A percentile compares a stretch with the other conserved stretches of the same genome.
These are phyloP conservation scores for Coemansia sp. DNA, from an alignment of 192 early-diverging fungal species.

Conservation along the genomic window DNA sequence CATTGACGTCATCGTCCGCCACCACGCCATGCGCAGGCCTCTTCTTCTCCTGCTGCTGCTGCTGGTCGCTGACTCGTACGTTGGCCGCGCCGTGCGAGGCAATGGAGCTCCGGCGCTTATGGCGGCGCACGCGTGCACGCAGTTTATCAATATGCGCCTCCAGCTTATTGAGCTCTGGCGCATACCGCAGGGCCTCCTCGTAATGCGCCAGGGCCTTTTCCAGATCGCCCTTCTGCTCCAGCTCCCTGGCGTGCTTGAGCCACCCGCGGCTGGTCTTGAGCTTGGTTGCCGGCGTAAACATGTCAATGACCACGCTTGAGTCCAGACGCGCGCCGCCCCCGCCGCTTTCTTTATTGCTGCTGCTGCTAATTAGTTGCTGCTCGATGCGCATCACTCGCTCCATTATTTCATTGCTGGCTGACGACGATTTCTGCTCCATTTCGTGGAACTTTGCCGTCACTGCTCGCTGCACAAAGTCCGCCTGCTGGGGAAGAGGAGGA, in stretches of 20 bases:
- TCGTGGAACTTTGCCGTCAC: constrained; percentile 22
- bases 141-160: constrained; percentile 53
- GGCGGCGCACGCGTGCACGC: constrained; percentile 21
- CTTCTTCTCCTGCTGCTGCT: background rate
- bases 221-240: constrained; percentile 53
- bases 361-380: constrained; percentile 28
- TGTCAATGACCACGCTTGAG: constrained; percentile 39
- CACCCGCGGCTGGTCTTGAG: constrained; percentile 60
- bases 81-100: constrained; percentile 35
- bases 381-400: constrained; percentile 52
- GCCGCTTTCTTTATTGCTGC: too few relatives aligned
- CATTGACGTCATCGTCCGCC: constrained; percentile 18
- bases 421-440: constrained; percentile 17
- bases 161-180: constrained; percentile 53
- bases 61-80: constrained; percentile 11
- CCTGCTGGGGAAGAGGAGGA: constrained; percentile 20
- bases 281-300: constrained; percentile 62
- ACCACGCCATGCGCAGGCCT: background rate
- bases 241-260: constrained; percentile 55
- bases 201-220: constrained; percentile 56
- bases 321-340: constrained; percentile 25
- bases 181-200: constrained; percentile 52
- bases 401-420: constrained; percentile 48
- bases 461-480: constrained; percentile 23
- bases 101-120: constrained; percentile 43